These are phyloP conservation scores for Bothriochloa decipiens DNA, from an alignment of 176 grass and related monocot species.

Conservation along the genomic window DNA sequence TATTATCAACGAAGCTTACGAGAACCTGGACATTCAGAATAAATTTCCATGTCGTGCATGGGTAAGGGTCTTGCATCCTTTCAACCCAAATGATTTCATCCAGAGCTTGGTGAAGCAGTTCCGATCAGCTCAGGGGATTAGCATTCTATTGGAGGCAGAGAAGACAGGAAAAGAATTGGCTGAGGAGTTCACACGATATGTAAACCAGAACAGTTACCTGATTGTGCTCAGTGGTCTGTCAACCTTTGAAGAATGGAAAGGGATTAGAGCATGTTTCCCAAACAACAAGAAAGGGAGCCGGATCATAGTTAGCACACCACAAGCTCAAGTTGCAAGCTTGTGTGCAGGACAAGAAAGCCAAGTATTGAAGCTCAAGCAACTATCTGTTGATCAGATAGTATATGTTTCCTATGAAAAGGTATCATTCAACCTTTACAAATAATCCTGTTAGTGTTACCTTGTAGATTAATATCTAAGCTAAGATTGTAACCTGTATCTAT, in stretches of 20 bases:
- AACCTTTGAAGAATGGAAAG: constrained; percentile 13
- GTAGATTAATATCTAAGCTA: too few species aligned
- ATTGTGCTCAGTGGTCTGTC: constrained; percentile 29
- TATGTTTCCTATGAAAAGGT: constrained; percentile 10
- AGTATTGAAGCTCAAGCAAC: background rate
- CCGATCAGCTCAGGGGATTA: fast-evolving
- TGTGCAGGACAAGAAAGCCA: background rate
- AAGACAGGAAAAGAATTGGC: background rate
- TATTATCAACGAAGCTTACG: background rate
- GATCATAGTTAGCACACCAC: constrained; percentile 2
- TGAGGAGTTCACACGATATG: background rate
- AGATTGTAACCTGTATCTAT: too few species aligned
- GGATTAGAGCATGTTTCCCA: background rate
- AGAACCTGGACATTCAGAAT: background rate
- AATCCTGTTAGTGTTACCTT: too few species aligned
- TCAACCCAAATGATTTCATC: background rate
- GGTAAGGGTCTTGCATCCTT: constrained; percentile 1
- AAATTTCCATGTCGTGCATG: constrained; percentile 11
- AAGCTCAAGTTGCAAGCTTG: background rate
- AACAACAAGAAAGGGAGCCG: constrained; percentile 21
- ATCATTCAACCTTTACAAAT: background rate
- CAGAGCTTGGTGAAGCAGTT: background rate
- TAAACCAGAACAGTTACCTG: background rate
- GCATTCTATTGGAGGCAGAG: background rate
- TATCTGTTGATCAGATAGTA: background rate